phyloP scores from a whole-genome alignment of 805 yeast species.

The Yarrowia yakushimensis region DNA sequence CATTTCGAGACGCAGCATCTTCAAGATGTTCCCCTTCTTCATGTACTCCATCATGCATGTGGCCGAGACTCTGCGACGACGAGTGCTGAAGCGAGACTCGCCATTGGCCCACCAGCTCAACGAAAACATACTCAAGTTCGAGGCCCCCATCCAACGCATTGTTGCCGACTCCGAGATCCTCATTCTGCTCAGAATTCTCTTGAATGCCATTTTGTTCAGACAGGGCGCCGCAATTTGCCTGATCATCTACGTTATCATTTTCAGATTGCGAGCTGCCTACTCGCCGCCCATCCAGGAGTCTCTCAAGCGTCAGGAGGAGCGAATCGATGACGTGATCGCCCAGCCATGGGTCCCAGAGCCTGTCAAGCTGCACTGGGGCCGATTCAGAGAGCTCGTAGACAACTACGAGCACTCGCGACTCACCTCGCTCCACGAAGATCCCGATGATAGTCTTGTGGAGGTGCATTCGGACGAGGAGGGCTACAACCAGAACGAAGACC shows the following conservation, averaged over 20 bases:
- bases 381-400: constrained; percentile 39
- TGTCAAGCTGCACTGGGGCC: constrained; percentile 48
- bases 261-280: constrained; percentile 70
- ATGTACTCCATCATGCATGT: constrained; percentile 20
- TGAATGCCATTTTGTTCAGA: constrained; percentile 54
- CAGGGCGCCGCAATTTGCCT: constrained; percentile 57
- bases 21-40: constrained; percentile 21
- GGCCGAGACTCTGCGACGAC: constrained; percentile 12
- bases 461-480: constrained; percentile 3
- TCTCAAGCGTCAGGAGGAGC: constrained; percentile 58
- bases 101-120: constrained; percentile 36
- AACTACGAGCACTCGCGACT: constrained; percentile 27
- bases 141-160: constrained; percentile 50
- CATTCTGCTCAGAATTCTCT: constrained; percentile 42
- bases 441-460: constrained; percentile 22
- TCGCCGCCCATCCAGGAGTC: constrained; percentile 63
- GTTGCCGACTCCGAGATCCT: constrained; percentile 54
- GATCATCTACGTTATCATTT: constrained; percentile 52
- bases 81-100: constrained; percentile 25
- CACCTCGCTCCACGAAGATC: constrained; percentile 20
- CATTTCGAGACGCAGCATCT: constrained; percentile 2
- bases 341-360: constrained; percentile 49
- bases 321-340: constrained; percentile 51
- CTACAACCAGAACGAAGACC: constrained; percentile 19
- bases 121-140: constrained; percentile 46